Conservation (phyloP, 148 eudicot species). For the Tetragonia tetragonoides region DNA sequence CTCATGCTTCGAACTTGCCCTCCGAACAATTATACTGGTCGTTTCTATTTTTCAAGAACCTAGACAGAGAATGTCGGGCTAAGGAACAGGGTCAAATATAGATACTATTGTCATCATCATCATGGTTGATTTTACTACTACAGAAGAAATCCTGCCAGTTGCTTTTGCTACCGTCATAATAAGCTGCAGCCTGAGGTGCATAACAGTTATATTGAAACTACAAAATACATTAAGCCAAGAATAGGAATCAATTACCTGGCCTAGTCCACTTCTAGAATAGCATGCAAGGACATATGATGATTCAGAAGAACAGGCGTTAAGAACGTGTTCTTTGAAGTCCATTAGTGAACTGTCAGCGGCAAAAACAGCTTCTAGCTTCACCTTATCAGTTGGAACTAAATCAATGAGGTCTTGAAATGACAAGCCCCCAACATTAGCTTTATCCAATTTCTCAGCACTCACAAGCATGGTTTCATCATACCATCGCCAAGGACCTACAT, state of each 20-base stretch:
- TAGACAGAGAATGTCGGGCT: too few species aligned
- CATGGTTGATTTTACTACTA: too few species aligned
- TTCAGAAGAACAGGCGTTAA: not conserved
- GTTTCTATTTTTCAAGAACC: too few species aligned
- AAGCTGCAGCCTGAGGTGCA: too few species aligned
- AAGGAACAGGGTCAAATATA: too few species aligned
- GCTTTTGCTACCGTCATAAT: too few species aligned
- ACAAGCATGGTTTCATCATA: conserved; percentile 11
- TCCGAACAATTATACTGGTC: too few species aligned
- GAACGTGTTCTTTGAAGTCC: conserved; percentile 1
- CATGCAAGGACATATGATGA: conserved; percentile 16
- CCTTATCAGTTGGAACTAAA: not conserved
- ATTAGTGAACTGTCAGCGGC: conserved; percentile 1
- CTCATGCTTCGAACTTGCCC: too few species aligned
- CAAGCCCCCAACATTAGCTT: not conserved
- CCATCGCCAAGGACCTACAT: conserved; percentile 17
- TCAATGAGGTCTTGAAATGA: conserved; percentile 5
- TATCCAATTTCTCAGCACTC: not conserved
- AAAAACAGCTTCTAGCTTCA: not conserved
- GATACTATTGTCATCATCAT: too few species aligned
- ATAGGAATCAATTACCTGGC: not conserved
- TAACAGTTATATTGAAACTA: too few species aligned
- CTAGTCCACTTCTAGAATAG: conserved; percentile 1
- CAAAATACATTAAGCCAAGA: too few species aligned
- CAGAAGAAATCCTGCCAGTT: too few species aligned